These are phyloP conservation scores for Macrotyloma uniflorum DNA, from an alignment of 306 rosid genomes.

Conservation along the genomic window DNA sequence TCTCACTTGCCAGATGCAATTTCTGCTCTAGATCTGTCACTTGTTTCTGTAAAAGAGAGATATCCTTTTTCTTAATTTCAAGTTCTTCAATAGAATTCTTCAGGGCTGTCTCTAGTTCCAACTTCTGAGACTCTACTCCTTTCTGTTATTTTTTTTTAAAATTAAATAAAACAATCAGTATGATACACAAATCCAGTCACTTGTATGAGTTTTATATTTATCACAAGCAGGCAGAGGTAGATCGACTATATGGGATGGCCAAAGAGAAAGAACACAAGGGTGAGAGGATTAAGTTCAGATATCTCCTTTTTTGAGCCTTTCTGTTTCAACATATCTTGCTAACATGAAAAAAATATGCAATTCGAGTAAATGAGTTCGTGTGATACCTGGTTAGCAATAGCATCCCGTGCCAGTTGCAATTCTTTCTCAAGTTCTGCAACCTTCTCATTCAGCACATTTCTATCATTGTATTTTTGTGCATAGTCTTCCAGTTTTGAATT, in stretches of 20 bases:
- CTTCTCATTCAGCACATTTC: conserved; percentile 61
- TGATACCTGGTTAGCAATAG: conserved; percentile 63
- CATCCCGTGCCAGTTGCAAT: conserved; percentile 57
- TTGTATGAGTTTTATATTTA: not conserved
- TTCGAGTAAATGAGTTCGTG: not conserved
- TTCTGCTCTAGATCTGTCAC: conserved; percentile 74
- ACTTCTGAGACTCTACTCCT: conserved; percentile 60
- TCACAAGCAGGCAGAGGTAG: not conserved
- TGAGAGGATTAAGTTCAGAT: not conserved
- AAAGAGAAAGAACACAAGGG: not conserved
- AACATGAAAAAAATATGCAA: not conserved
- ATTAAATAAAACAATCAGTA: conserved; percentile 2
- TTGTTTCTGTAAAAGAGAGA: conserved; percentile 65
- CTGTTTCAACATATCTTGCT: not conserved
- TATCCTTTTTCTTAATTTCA: conserved; percentile 72
- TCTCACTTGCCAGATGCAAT: conserved; percentile 55
- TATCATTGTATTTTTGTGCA: conserved; percentile 51
- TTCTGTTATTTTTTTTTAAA: conserved; percentile 51
- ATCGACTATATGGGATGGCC: not conserved
- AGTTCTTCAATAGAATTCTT: conserved; percentile 69
- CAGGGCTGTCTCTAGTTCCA: conserved; percentile 60
- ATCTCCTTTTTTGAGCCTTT: not conserved
- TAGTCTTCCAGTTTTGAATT: conserved; percentile 68
- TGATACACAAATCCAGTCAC: not conserved
- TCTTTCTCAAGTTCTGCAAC: conserved; percentile 70